A percentile compares a stretch with the other conserved stretches of the same genome.
Conservation (phyloP, 257 asterid species). For the Agastache rugosa region DNA sequence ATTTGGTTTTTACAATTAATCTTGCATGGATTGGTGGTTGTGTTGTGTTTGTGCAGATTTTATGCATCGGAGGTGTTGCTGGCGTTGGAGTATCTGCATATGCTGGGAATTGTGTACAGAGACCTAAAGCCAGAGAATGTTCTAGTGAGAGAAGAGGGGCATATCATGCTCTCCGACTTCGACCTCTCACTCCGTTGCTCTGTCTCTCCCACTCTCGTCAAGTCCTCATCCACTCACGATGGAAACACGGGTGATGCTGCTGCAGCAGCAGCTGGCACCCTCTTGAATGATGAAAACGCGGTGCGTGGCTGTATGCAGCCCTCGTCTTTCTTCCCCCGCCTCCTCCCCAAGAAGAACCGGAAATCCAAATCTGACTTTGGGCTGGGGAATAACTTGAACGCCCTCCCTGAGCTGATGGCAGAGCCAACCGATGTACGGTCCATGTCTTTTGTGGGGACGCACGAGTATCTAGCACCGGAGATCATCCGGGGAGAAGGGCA, state of each 20-base stretch:
- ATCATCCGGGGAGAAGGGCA: slow-evolving; percentile 66
- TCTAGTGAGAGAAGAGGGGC: slow-evolving; percentile 87
- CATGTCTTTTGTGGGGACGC: slow-evolving; percentile 65
- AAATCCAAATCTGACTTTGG: slow-evolving; percentile 69
- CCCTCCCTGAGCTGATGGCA: slow-evolving; percentile 66
- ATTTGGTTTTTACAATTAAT: too few species aligned
- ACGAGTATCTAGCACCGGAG: slow-evolving; percentile 63
- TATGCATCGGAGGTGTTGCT: slow-evolving; percentile 80
- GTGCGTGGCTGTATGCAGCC: slow-evolving; percentile 62
- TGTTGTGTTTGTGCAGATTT: slow-evolving; percentile 55
- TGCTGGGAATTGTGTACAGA: slow-evolving; percentile 91
- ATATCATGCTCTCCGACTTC: slow-evolving; percentile 91
- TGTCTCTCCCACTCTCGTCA: slow-evolving; percentile 85
- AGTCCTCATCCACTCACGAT: slow-evolving; percentile 68
- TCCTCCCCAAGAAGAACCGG: slow-evolving; percentile 64
- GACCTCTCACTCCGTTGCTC: slow-evolving; percentile 95
- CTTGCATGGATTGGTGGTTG: too few species aligned
- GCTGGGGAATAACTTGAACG: slow-evolving; percentile 37
- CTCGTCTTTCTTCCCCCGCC: slow-evolving; percentile 58
- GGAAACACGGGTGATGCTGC: slow-evolving; percentile 37
- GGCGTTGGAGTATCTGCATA: slow-evolving; percentile 89
- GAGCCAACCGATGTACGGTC: slow-evolving; percentile 60
- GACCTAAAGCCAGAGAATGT: slow-evolving; percentile 95
- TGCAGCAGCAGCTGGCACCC: neutral
- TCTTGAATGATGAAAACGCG: slow-evolving; percentile 51